A percentile compares a stretch with the other conserved stretches of the same genome.
These are phyloP conservation scores for Termitomyces sp. DNA, from an alignment of 768 basidiomycete genomes.

Conservation along the genomic window DNA sequence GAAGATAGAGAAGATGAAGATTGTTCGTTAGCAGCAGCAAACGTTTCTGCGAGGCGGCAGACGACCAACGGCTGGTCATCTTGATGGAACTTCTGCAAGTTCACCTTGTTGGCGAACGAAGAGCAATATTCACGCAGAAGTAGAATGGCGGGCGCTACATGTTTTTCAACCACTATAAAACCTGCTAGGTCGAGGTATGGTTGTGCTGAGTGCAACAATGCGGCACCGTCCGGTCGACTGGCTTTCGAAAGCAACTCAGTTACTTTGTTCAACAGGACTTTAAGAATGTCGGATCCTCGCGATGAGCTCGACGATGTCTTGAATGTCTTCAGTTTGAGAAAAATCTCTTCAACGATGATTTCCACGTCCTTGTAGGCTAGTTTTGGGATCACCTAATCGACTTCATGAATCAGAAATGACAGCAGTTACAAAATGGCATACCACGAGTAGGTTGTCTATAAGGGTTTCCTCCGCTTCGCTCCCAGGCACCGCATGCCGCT, in stretches of 20 bases:
- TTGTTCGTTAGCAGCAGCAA: constrained; percentile 35
- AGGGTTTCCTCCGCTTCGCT: constrained; percentile 47
- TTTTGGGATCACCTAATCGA: constrained; percentile 46
- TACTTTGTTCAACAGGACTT: constrained; percentile 18
- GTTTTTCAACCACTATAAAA: constrained; percentile 39
- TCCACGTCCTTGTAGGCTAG: constrained; percentile 38
- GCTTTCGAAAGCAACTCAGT: constrained; percentile 12
- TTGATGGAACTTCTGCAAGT: constrained; percentile 40
- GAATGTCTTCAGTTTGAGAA: constrained; percentile 49
- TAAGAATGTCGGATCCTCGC: constrained; percentile 38
- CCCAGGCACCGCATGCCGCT: constrained; percentile 39
- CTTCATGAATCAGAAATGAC: background rate
- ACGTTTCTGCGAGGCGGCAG: constrained; percentile 40
- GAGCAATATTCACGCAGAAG: constrained; percentile 54
- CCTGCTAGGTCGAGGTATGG: constrained; percentile 46
- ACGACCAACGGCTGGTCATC: constrained; percentile 46
- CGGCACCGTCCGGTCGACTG: constrained; percentile 20
- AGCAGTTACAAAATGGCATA: constrained; percentile 25
- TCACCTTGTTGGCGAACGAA: constrained; percentile 40
- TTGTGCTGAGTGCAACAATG: constrained; percentile 33
- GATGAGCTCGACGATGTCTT: constrained; percentile 23
- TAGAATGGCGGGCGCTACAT: constrained; percentile 37
- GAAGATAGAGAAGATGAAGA: constrained; percentile 22
- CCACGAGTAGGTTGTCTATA: constrained; percentile 46
- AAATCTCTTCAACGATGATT: constrained; percentile 49